Conservation (phyloP, 179 eudicot genomes). For the Silene coronaria region DNA sequence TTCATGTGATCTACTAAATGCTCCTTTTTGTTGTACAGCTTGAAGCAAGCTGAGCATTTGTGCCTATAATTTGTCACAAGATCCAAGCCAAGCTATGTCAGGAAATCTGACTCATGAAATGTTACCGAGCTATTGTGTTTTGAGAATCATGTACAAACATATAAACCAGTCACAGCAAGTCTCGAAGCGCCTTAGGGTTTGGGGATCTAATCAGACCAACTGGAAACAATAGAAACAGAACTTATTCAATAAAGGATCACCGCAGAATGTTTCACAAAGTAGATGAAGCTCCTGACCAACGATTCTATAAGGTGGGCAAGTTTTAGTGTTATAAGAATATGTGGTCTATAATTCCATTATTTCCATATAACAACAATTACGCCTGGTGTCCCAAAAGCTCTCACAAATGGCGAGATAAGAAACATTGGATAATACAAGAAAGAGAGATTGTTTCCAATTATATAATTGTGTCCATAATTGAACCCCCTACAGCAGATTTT, state of each 20-base stretch:
- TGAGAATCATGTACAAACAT: not conserved
- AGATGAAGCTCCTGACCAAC: not conserved
- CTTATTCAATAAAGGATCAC: not conserved
- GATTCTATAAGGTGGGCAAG: not conserved
- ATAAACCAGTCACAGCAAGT: not conserved
- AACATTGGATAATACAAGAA: not conserved
- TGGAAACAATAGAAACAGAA: not conserved
- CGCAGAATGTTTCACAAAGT: not conserved
- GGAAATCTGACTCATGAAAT: not conserved
- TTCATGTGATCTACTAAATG: slow-evolving; percentile 79
- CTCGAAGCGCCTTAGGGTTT: not conserved
- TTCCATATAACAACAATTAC: not conserved
- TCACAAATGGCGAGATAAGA: not conserved
- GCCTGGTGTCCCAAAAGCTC: not conserved
- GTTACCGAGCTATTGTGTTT: not conserved
- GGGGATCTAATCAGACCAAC: not conserved
- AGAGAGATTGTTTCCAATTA: not conserved
- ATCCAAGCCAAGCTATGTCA: not conserved
- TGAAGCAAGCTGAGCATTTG: slow-evolving; percentile 70
- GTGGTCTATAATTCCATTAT: not conserved
- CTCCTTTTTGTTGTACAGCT: slow-evolving; percentile 70
- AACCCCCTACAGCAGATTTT: not conserved
- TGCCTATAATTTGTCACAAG: slow-evolving; percentile 40
- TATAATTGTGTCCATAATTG: not conserved
- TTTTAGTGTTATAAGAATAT: not conserved